Evolutionary conservation across 352 stramenopile genomes (phyloP), one percentile per base, ranked within the genome.

Genomic region (Peronospora farinosa): DNA sequence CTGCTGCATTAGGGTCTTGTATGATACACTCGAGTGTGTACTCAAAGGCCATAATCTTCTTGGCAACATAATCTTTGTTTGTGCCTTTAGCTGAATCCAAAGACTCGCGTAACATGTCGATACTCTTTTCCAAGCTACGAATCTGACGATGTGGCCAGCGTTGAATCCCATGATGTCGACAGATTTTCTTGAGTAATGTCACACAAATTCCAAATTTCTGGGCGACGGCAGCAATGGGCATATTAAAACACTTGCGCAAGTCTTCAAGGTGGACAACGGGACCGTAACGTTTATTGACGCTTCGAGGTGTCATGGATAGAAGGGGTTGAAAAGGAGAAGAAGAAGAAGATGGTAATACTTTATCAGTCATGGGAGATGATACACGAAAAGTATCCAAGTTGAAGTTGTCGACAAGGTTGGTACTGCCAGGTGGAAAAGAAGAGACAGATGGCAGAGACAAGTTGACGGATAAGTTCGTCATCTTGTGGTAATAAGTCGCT

Each of bases 101-200:
- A 33, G 78, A 86, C 61, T 86, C 78, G 12, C 73, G 70, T 40
- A 90, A 52, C 76, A 88, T 84, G 41, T 88, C 76, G 39, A 92
- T 89, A 54, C 78, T 89, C 62, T 92, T 92, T 51, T 88, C 74
- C 36, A 92, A 49, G 36, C 67, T 84, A 27, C 78, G 77, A 62
- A 92, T 90, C 62, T 92, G 81, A 16, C 78, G 78, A 51, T 90
- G 79, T 10, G 81, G 81, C 81, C 81, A 92, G 28, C 81, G 74
- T 49, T 88, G 78, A 57, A 92, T 92, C 36, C 78, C 78, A 40
- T 90, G 72, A 27, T 78, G 78, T 1, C 81, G 71, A 43, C 81
- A 92, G 48, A 88, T 88, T 60, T 89, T 90, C 65, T 92, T 92
- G 50, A 92, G 63, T 23, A 90, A 54, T 27, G 81, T 92, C n/a